These are phyloP conservation scores for Meyerozyma guilliermondii DNA, from an alignment of 1,139 yeast species.

Conservation along the genomic window DNA sequence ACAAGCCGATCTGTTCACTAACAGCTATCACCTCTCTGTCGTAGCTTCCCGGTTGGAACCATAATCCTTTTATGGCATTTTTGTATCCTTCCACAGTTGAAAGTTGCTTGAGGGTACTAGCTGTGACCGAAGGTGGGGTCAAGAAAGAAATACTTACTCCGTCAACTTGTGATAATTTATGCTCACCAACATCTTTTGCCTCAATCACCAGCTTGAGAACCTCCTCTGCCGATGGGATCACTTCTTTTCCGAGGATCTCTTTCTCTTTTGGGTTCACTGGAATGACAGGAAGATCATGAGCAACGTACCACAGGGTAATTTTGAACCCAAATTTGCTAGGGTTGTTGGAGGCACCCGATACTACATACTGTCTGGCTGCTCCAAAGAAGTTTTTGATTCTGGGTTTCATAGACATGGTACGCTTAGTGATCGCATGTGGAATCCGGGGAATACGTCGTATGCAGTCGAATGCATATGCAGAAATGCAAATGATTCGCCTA, in stretches of 20 bases:
- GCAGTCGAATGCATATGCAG: too few species aligned
- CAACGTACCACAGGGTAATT: constrained; percentile 64
- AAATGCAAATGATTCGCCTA: too few species aligned
- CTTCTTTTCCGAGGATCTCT: constrained; percentile 42
- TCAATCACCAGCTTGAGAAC: constrained; percentile 22
- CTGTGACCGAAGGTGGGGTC: constrained; percentile 66
- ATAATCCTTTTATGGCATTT: constrained; percentile 48
- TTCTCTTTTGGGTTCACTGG: constrained; percentile 60
- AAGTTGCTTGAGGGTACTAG: constrained; percentile 40
- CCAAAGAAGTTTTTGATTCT: constrained; percentile 47
- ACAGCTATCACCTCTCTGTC: constrained; percentile 47
- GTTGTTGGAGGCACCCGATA: constrained; percentile 70
- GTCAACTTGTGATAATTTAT: constrained; percentile 26
- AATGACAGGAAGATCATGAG: constrained; percentile 52
- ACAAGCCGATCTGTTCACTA: constrained; percentile 33
- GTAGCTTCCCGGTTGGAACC: constrained; percentile 85
- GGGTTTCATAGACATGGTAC: constrained; percentile 34
- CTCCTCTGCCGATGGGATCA: constrained; percentile 30
- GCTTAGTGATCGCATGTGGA: neutral
- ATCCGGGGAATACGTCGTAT: neutral
- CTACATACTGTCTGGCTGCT: constrained; percentile 52
- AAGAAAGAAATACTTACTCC: constrained; percentile 59
- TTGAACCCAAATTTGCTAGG: constrained; percentile 67
- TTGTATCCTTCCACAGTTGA: constrained; percentile 24
- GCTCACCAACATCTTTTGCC: constrained; percentile 20